These are phyloP conservation scores for Pilasporangium apinafurcum DNA, from an alignment of 352 stramenopile species.

Conservation along the genomic window DNA sequence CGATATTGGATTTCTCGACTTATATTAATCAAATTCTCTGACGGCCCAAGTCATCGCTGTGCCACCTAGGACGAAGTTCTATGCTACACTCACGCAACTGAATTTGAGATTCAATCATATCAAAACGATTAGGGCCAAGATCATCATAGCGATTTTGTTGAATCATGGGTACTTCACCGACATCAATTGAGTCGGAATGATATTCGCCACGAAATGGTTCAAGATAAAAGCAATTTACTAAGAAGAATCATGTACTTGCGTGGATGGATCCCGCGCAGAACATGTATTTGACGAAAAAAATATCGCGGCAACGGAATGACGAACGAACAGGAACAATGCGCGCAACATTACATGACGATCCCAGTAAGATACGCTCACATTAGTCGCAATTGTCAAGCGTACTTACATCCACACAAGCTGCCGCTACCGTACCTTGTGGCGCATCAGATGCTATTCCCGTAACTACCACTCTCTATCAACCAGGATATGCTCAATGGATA, in stretches of 20 bases:
- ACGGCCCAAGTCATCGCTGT: constrained; percentile 22
- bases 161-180: constrained; percentile 18
- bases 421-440: background rate
- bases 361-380: background rate
- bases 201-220: constrained; percentile 14
- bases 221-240: constrained; percentile 5
- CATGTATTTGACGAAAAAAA: constrained; percentile 1
- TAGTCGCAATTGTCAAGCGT: background rate
- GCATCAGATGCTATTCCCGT: background rate
- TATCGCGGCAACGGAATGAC: background rate
- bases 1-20: constrained; percentile 31
- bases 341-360: background rate
- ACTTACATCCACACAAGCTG: background rate
- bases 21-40: constrained; percentile 24
- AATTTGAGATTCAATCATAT: constrained; percentile 22
- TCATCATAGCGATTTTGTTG: constrained; percentile 13
- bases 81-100: constrained; percentile 22
- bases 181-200: constrained; percentile 30
- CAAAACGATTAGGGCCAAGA: constrained; percentile 17
- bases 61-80: constrained; percentile 21
- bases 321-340: background rate
- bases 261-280: constrained; percentile 26
- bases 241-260: constrained; percentile 16
- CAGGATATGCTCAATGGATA: background rate
- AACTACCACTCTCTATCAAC: background rate